Evolutionary conservation across 2,329 filamentous ascomycete species (phyloP).

Genomic region (Juglanconis oblonga): DNA sequence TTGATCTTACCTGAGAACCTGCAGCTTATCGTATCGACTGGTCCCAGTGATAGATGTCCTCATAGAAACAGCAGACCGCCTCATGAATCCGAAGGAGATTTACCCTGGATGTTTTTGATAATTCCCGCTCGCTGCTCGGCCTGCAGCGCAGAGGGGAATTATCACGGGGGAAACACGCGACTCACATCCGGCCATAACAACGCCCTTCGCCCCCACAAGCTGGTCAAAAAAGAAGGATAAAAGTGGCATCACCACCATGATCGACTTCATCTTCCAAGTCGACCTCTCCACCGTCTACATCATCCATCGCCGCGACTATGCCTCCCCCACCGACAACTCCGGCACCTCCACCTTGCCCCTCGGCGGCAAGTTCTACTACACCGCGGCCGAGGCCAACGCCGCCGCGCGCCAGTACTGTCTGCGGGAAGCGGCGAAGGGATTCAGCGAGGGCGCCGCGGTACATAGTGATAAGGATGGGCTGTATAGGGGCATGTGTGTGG

Average conservation of each 20-base stretch:
- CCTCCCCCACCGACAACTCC: background rate
- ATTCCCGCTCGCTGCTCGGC: background rate
- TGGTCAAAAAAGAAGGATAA: background rate
- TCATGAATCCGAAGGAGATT: background rate
- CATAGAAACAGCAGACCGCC: background rate
- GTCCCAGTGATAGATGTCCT: background rate
- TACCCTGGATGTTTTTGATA: background rate
- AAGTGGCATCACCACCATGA: background rate
- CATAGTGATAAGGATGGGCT: slow-evolving; percentile 14
- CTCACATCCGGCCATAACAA: background rate
- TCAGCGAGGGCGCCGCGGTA: slow-evolving; percentile 1
- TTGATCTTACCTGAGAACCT: background rate
- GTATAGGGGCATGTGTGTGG: slow-evolving; percentile 12
- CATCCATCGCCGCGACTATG: slow-evolving; percentile 14
- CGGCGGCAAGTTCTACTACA: slow-evolving; percentile 12
- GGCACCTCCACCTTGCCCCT: slow-evolving; percentile 8
- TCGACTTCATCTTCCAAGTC: slow-evolving; percentile 18
- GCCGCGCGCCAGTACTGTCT: slow-evolving; percentile 12
- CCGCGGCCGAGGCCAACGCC: slow-evolving; percentile 12
- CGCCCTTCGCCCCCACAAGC: background rate
- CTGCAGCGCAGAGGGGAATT: background rate
- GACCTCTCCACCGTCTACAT: slow-evolving; percentile 17
- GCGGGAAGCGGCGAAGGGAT: slow-evolving; percentile 7
- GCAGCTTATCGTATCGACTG: background rate
- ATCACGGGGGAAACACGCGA: background rate